Evolutionary conservation across 208 protist genomes (phyloP), one percentile per base, ranked within the genome.

Genomic region (Lotmaria passim): DNA sequence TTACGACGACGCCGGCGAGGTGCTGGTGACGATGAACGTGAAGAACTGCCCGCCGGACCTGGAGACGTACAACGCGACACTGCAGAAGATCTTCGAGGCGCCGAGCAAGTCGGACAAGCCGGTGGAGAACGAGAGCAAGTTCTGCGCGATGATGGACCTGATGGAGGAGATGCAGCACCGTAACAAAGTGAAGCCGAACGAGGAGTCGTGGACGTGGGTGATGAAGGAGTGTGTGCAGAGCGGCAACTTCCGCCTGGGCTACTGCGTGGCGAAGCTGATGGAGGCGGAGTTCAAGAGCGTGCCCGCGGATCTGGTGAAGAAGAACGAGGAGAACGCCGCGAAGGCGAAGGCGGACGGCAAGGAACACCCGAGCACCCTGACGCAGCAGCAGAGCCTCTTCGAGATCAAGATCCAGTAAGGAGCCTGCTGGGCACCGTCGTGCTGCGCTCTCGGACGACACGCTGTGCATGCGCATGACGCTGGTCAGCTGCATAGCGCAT

Each of bases 401-500:
- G 90, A 96, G 58, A 87, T 96, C 69, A 91, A 96, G 87, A 92
- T 96, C 61, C 75, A 85, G 79, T 95, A 93, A 74, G n/a, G n/a
- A n/a, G n/a, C n/a, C n/a, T n/a, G n/a, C n/a, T n/a, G n/a, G n/a
- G n/a, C n/a, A n/a, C n/a, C n/a, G n/a, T n/a, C n/a, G 33, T n/a
- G 38, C 55, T 60, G 55, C 38, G 33, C 2, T 38, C 23, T 38
- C 5, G 12, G 23, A 44, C 55, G 36, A 44, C 52, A n/a, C 52
- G 19, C 15, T 53, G 7, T 65, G 15, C 23, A 2, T 67, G 14
- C 34, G 41, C 6, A 30, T 77, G 33, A 51, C 67, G 24, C 23
- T 68, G 21, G 38, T 55, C 30, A 60, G 43, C 34, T 38, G 28
- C 33, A 53, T 10, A 4, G 24, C 12, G 26, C 2, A 28, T 14